Evolutionary conservation across 805 yeast species (phyloP), one percentile per base, ranked within the genome.

Genomic region (Cyberlindnera nakhonratchasimensis): DNA sequence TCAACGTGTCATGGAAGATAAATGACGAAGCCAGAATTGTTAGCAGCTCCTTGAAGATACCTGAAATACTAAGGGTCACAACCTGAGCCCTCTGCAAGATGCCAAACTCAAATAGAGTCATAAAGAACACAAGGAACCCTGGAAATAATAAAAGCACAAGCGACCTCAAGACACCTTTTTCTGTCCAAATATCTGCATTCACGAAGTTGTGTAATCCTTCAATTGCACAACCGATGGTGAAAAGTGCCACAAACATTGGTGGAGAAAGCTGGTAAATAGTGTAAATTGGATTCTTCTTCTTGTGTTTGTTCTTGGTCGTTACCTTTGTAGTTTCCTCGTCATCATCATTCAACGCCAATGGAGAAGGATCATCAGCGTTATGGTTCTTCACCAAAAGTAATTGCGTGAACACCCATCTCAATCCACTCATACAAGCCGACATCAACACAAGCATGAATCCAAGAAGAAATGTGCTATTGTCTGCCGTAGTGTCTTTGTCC

Each of bases 381-480:
- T 78, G 70, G 50, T 79, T 80, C 33, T 68, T 72, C 51, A 75
- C 82, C 37, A 93, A 66, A 26, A 91, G 71, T 18, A 93, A 62
- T 58, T 93, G 98, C 1, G 98, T 89, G 47, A 90, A 76, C 1
- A 96, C 91, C 99, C 99, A 93, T 49, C 99, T 75, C 39, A 93
- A 67, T 0, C 99, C 99, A 13, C 93, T 82, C 66, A 88, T 74
- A 59, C 84, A 74, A 2, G 95, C 79, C 4, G 96, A 90, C 2
- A 75, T 65, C 22, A 93, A 65, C 1, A 91, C 97, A 21, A 89
- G 65, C 2, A 79, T 40, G 18, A 88, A 79, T 2, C 99, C 98
- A 2, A 82, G 46, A 23, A 61, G 40, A 22, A 57, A 56, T 6
- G 40, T 46, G 25, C 65, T 46, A 19, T 37, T 37, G 3, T 42